Evolutionary conservation across 2,329 filamentous ascomycete species (phyloP).

Genomic region (Apiospora saccharicola): DNA sequence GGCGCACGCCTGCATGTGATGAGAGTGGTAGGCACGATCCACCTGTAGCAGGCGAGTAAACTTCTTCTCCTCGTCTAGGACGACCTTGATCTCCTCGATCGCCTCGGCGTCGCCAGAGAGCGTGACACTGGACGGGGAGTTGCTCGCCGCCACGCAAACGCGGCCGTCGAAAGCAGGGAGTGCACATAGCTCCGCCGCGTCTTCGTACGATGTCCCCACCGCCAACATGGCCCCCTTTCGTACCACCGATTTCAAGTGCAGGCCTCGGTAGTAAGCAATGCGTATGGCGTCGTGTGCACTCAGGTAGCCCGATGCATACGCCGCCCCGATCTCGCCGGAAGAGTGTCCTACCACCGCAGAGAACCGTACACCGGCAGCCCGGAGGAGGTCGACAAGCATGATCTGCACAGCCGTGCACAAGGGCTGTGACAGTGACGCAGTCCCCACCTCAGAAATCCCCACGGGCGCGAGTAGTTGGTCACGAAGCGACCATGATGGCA

Average conservation of each 20-base stretch:
- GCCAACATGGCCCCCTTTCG: conserved; percentile 56
- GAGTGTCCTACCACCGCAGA: conserved; percentile 55
- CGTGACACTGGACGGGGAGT: conserved; percentile 43
- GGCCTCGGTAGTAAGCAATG: conserved; percentile 54
- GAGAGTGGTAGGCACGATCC: conserved; percentile 58
- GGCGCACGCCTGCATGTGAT: conserved; percentile 51
- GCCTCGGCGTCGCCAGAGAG: conserved; percentile 43
- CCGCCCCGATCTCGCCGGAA: conserved; percentile 58
- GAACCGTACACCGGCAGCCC: conserved; percentile 42
- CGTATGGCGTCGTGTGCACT: conserved; percentile 50
- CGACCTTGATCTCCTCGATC: conserved; percentile 33
- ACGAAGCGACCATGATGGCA: conserved; percentile 44
- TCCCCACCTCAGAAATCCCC: conserved; percentile 23
- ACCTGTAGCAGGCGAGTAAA: conserved; percentile 48
- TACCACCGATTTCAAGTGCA: conserved; percentile 32
- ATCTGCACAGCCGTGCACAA: conserved; percentile 63
- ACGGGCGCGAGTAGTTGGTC: conserved; percentile 40
- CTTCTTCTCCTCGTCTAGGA: conserved; percentile 33
- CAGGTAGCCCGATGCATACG: conserved; percentile 55
- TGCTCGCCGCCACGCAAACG: conserved; percentile 42
- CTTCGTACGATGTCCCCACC: conserved; percentile 46
- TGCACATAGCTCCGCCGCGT: conserved; percentile 40
- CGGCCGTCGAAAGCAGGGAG: conserved; percentile 38
- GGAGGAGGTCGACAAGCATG: conserved; percentile 47
- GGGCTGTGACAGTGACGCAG: conserved; percentile 57